Conservation (phyloP, 352 stramenopile species). For the Phytopythium cucurbitacearum region DNA sequence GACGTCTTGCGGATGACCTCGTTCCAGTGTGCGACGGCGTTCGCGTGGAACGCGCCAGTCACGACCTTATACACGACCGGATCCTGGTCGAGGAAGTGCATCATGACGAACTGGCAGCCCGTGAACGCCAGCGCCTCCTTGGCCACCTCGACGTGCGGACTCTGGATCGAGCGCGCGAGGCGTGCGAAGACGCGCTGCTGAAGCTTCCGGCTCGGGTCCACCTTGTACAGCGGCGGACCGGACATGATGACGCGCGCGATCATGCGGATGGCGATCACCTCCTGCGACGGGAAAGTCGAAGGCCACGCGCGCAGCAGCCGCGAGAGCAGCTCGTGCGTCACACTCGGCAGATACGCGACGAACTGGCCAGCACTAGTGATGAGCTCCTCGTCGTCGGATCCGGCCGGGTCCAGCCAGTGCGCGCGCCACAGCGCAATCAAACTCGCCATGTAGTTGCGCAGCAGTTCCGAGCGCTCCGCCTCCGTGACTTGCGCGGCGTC, state of each 20-base stretch:
- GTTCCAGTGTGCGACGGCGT: slow-evolving; percentile 69
- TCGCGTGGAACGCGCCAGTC: slow-evolving; percentile 58
- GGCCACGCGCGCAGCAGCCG: slow-evolving; percentile 64
- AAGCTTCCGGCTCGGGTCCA: slow-evolving; percentile 29
- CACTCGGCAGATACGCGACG: slow-evolving; percentile 74
- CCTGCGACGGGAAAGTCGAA: slow-evolving; percentile 52
- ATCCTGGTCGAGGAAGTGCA: slow-evolving; percentile 70
- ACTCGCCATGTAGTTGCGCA: slow-evolving; percentile 67
- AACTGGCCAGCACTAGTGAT: slow-evolving; percentile 80
- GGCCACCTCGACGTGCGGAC: slow-evolving; percentile 61
- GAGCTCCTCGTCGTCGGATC: slow-evolving; percentile 81
- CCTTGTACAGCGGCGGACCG: slow-evolving; percentile 49
- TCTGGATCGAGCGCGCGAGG: slow-evolving; percentile 54
- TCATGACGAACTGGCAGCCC: slow-evolving; percentile 73
- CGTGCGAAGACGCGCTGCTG: slow-evolving; percentile 50
- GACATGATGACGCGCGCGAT: slow-evolving; percentile 83
- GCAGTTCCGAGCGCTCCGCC: slow-evolving; percentile 38
- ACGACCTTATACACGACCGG: slow-evolving; percentile 58
- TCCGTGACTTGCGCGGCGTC: slow-evolving; percentile 19
- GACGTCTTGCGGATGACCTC: slow-evolving; percentile 57
- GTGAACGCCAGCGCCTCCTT: slow-evolving; percentile 83
- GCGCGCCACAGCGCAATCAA: slow-evolving; percentile 64
- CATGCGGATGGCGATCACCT: slow-evolving; percentile 79
- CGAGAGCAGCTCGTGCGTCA: slow-evolving; percentile 43
- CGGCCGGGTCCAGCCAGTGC: slow-evolving; percentile 70